Evolutionary conservation across 495 filamentous ascomycete genomes (phyloP).

Genomic region (Penicillium manginii): DNA sequence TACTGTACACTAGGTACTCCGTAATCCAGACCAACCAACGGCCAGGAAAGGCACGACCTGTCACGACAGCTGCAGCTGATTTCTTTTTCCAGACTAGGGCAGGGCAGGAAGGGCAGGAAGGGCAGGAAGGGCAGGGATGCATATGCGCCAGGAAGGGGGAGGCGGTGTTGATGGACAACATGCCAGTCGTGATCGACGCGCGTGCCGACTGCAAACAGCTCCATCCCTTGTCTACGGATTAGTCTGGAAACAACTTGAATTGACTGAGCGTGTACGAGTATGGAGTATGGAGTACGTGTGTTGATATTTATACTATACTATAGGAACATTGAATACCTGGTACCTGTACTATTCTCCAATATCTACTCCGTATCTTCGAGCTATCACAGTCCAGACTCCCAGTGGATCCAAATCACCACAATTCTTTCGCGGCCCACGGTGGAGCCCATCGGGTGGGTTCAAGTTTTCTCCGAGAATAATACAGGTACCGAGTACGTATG

Average conservation of each 20-base stretch:
- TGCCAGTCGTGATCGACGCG: constrained; percentile 36
- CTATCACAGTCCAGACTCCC: neutral
- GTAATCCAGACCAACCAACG: neutral
- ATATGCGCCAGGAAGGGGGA: constrained; percentile 35
- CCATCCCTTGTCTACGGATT: neutral
- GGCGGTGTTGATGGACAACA: constrained; percentile 38
- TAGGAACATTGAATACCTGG: neutral
- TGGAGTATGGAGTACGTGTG: neutral
- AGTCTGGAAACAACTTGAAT: neutral
- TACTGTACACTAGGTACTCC: neutral
- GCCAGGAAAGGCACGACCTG: constrained; percentile 5
- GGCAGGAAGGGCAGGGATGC: constrained; percentile 17
- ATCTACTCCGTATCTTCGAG: neutral
- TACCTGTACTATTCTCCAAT: neutral
- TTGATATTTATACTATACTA: neutral
- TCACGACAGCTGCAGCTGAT: constrained; percentile 5
- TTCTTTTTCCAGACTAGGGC: constrained; percentile 11
- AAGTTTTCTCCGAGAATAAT: neutral
- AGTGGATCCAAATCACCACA: neutral
- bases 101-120: no score
- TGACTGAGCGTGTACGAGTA: neutral
- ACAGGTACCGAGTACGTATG: neutral
- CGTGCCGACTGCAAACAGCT: constrained; percentile 22
- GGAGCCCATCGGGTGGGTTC: neutral
- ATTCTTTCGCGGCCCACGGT: constrained; percentile 2